A percentile compares a stretch with the other conserved stretches of the same genome.
phyloP scores from a whole-genome alignment of 2,329 filamentous ascomycete genomes.

The Talaromyces sp. region DNA sequence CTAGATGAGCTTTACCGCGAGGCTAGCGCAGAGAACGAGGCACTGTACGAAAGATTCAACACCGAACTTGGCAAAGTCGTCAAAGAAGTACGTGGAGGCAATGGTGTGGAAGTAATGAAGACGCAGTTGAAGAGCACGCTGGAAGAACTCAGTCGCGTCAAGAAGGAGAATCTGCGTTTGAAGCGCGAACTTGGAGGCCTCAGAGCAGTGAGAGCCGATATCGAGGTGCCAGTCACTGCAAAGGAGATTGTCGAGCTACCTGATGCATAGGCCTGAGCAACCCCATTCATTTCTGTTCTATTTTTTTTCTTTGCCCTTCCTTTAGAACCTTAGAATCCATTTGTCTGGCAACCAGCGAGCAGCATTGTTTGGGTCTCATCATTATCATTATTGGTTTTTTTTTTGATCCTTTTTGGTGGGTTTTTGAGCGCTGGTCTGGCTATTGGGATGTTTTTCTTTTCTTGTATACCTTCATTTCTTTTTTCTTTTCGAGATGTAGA shows the following conservation, averaged over 20 bases:
- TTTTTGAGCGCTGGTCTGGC: slow-evolving; percentile 10
- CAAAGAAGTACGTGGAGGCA: slow-evolving; percentile 68
- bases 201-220: slow-evolving; percentile 46
- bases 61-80: slow-evolving; percentile 81
- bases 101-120: slow-evolving; percentile 75
- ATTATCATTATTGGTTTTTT: slow-evolving; percentile 7
- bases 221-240: slow-evolving; percentile 25
- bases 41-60: slow-evolving; percentile 88
- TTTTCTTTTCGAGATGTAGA: slow-evolving; percentile 8
- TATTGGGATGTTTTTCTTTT: neutral
- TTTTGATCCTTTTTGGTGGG: slow-evolving; percentile 1
- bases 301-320: neutral
- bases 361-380: neutral
- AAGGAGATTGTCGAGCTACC: slow-evolving; percentile 17
- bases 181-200: slow-evolving; percentile 77
- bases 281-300: neutral
- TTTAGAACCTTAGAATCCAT: neutral
- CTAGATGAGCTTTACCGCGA: slow-evolving; percentile 89
- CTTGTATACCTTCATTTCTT: slow-evolving; percentile 10
- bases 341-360: neutral
- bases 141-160: slow-evolving; percentile 72
- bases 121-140: slow-evolving; percentile 65
- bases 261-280: neutral
- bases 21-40: slow-evolving; percentile 83
- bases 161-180: slow-evolving; percentile 80